phyloP scores from a whole-genome alignment of 495 filamentous ascomycete species.

The Aspergillus diversus region DNA sequence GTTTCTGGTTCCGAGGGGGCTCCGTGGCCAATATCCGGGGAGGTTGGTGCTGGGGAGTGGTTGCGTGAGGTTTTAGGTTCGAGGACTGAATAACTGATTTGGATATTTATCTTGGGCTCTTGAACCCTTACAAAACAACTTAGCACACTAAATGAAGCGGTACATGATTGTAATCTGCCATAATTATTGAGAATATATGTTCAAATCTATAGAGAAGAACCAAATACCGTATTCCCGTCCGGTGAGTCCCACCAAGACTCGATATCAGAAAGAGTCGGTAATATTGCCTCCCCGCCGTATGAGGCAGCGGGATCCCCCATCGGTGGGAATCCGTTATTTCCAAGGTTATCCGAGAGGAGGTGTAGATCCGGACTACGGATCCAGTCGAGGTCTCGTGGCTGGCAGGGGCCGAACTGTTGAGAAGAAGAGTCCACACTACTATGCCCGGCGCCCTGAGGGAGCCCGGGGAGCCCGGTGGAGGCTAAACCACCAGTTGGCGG shows the following conservation, averaged over 20 bases:
- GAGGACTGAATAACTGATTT: neutral
- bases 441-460: constrained; percentile 5
- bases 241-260: constrained; percentile 48
- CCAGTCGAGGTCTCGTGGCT: constrained; percentile 41
- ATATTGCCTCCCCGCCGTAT: constrained; percentile 30
- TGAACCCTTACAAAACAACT: too few relatives aligned
- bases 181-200: neutral
- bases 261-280: constrained; percentile 42
- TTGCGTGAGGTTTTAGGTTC: constrained; percentile 23
- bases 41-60: constrained; percentile 28
- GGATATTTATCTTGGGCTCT: too few relatives aligned
- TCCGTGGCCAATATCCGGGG: neutral
- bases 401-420: constrained; percentile 19
- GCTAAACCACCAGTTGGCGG: constrained; percentile 7
- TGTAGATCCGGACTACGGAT: constrained; percentile 37
- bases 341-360: constrained; percentile 35
- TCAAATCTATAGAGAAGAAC: neutral
- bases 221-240: constrained; percentile 19
- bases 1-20: neutral
- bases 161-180: neutral
- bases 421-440: constrained; percentile 10
- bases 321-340: constrained; percentile 19
- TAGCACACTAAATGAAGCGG: too few relatives aligned
- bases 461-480: constrained; percentile 17
- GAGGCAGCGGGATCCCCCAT: constrained; percentile 19